phyloP scores from a whole-genome alignment of 495 filamentous ascomycete species.

The Bryoglossum gracile region DNA sequence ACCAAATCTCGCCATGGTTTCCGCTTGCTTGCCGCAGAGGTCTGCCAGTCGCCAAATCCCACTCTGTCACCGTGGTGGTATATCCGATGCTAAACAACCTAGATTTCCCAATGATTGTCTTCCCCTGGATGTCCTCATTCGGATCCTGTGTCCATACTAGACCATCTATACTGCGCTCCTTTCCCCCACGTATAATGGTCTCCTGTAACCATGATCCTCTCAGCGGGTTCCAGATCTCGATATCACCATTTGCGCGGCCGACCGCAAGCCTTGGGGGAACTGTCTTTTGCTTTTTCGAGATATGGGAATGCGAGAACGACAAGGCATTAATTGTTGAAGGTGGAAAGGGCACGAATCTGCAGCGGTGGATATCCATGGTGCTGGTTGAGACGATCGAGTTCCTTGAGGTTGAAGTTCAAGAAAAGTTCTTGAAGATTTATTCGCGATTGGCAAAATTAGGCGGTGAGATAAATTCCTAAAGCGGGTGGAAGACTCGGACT shows the following conservation, averaged over 20 bases:
- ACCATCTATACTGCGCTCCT: conserved; percentile 81
- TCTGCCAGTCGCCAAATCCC: conserved; percentile 73
- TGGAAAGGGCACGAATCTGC: conserved; percentile 93
- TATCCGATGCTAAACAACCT: conserved; percentile 96
- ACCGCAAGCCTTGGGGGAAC: conserved; percentile 67
- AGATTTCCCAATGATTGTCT: conserved; percentile 60
- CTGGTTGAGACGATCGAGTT: conserved; percentile 6
- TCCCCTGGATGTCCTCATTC: conserved; percentile 55
- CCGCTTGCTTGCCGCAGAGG: conserved; percentile 78
- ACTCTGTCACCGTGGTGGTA: conserved; percentile 86
- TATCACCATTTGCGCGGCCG: conserved; percentile 89
- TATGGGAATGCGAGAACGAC: conserved; percentile 79
- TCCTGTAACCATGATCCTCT: conserved; percentile 87
- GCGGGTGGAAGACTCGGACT: no score
- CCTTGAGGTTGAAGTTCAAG: not conserved
- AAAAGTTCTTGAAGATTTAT: conserved; percentile 22
- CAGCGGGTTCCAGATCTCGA: conserved; percentile 96
- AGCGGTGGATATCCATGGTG: conserved; percentile 91
- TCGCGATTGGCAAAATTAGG: no score
- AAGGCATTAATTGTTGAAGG: conserved; percentile 88
- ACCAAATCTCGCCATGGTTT: conserved; percentile 96
- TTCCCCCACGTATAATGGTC: conserved; percentile 72
- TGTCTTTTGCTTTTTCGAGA: conserved; percentile 45
- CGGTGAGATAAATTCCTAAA: no score
- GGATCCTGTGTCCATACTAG: conserved; percentile 89